Conservation (phyloP, 441 rosid species). For the Populus hybrid region DNA sequence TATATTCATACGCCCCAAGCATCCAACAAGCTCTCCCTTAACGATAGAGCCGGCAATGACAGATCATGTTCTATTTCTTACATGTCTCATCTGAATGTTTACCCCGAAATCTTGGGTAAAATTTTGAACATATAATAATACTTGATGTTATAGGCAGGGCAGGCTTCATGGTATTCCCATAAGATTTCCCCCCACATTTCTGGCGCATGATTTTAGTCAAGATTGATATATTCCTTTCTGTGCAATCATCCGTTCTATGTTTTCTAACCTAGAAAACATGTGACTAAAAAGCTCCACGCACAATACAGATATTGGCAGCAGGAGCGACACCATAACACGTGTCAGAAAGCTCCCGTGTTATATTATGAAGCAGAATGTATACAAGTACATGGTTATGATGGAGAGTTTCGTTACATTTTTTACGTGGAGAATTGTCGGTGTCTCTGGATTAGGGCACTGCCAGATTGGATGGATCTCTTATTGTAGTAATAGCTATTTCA, state of each 20-base stretch:
- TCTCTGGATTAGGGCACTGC: background rate
- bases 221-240: background rate
- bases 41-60: background rate
- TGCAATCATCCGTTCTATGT: background rate
- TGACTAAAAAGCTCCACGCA: background rate
- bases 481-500: too few relatives aligned
- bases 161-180: background rate
- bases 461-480: background rate
- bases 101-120: slow-evolving; percentile 28
- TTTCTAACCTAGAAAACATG: background rate
- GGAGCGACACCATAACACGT: background rate
- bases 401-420: background rate
- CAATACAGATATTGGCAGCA: too few relatives aligned
- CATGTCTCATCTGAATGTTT: slow-evolving; percentile 20
- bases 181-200: background rate
- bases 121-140: slow-evolving; percentile 28
- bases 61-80: slow-evolving; percentile 13
- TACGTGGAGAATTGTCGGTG: background rate
- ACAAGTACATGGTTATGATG: background rate
- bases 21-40: slow-evolving; percentile 5
- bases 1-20: slow-evolving; percentile 13
- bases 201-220: background rate
- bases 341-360: background rate
- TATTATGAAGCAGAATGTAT: background rate
- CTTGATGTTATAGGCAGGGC: background rate